phyloP scores from a whole-genome alignment of 805 yeast species.

The Candida andamanensis region DNA sequence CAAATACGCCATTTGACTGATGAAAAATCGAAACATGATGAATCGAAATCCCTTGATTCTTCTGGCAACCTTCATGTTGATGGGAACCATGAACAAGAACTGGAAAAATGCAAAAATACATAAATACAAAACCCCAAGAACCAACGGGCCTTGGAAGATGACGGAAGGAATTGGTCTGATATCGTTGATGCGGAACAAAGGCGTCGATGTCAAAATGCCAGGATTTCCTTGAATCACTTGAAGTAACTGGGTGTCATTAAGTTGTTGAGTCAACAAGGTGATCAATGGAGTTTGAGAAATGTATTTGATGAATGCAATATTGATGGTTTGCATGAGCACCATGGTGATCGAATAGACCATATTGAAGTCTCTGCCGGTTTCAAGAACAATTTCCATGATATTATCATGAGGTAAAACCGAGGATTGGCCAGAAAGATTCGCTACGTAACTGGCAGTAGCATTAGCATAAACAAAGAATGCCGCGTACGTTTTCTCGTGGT shows the following conservation, averaged over 20 bases:
- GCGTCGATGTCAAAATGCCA: slow-evolving; percentile 18
- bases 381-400: too few species aligned
- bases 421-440: slow-evolving; percentile 10
- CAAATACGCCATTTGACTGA: slow-evolving; percentile 25
- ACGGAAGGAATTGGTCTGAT: slow-evolving; percentile 19
- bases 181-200: slow-evolving; percentile 20
- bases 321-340: slow-evolving; percentile 8
- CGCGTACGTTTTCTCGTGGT: slow-evolving; percentile 27
- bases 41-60: slow-evolving; percentile 22
- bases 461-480: slow-evolving; percentile 25
- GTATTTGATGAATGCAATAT: slow-evolving; percentile 10
- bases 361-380: too few species aligned
- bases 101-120: slow-evolving; percentile 31
- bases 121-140: slow-evolving; percentile 28
- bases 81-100: slow-evolving; percentile 21
- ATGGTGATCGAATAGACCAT: too few species aligned
- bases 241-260: slow-evolving; percentile 6
- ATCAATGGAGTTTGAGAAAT: slow-evolving; percentile 17
- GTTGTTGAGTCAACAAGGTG: slow-evolving; percentile 10
- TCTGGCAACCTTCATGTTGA: slow-evolving; percentile 23
- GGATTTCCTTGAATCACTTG: slow-evolving; percentile 15
- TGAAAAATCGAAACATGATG: slow-evolving; percentile 18
- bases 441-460: slow-evolving; percentile 21
- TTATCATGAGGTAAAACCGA: slow-evolving; percentile 24
- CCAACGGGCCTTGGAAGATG: slow-evolving; percentile 26